Evolutionary conservation across 192 early-diverging fungal species (phyloP).

Genomic region (Coemansia sp.): DNA sequence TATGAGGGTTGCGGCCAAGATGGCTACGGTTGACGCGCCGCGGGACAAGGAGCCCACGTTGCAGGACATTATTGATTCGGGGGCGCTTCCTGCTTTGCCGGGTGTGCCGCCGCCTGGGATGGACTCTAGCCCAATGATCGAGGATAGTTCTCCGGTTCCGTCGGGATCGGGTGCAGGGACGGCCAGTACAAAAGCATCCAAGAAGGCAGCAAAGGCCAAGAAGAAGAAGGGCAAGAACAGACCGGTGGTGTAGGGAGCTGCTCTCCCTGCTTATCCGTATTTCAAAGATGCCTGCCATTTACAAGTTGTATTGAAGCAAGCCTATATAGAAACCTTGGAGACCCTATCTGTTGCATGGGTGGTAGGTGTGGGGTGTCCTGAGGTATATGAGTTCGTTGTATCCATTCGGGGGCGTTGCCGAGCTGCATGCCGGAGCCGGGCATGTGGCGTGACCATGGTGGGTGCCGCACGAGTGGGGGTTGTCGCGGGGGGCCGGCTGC

Average conservation of each 20-base stretch:
- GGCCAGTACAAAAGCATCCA: slow-evolving; percentile 4
- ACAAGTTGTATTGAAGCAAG: neutral
- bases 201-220: slow-evolving; percentile 28
- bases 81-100: slow-evolving; percentile 32
- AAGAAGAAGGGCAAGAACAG: slow-evolving; percentile 44
- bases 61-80: slow-evolving; percentile 41
- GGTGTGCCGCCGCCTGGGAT: slow-evolving; percentile 17
- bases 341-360: slow-evolving; percentile 27
- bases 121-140: neutral
- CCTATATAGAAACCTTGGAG: neutral
- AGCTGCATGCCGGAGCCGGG: neutral
- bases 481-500: neutral
- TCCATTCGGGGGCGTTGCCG: neutral
- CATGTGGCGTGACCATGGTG: neutral
- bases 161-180: slow-evolving; percentile 1
- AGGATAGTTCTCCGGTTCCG: neutral
- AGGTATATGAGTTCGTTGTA: slow-evolving; percentile 29
- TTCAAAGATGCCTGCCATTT: neutral
- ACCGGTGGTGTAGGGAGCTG: slow-evolving; percentile 3
- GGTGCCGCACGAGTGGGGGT: neutral
- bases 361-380: slow-evolving; percentile 18
- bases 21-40: slow-evolving; percentile 13
- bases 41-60: slow-evolving; percentile 40
- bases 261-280: neutral
- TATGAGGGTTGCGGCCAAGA: slow-evolving; percentile 10